phyloP scores from a whole-genome alignment of 75 land plant genomes.

The Larix kaempferi region DNA sequence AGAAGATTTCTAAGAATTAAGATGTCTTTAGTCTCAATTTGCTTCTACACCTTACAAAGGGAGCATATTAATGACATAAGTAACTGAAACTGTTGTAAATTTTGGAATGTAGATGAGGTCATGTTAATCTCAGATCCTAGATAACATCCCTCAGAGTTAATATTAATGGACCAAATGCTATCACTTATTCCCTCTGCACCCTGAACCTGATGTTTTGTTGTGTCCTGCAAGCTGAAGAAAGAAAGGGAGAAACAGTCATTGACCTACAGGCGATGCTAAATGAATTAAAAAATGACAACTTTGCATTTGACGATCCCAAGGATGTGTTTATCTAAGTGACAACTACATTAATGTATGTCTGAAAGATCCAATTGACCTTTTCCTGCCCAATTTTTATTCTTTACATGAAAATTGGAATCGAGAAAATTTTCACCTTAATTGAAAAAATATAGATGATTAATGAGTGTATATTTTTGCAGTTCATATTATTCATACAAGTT shows the following conservation, averaged over 20 bases:
- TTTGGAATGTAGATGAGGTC: not conserved
- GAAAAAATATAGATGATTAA: not conserved
- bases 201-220: not conserved
- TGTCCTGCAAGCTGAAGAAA: constrained; percentile 1
- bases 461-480: no score
- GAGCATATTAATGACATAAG: not conserved
- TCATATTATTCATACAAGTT: no score
- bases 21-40: not conserved
- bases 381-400: not conserved
- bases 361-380: not conserved
- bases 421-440: not conserved
- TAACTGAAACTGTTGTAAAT: not conserved
- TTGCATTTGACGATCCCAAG: not conserved
- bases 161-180: not conserved
- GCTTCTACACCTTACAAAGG: not conserved
- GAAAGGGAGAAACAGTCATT: constrained; percentile 3
- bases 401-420: not conserved
- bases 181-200: not conserved
- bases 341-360: no score
- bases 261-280: not conserved
- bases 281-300: not conserved
- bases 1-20: not conserved
- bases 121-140: not conserved
- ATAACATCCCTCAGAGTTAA: no score
- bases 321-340: not conserved